phyloP scores from a whole-genome alignment of 352 stramenopile species.

The Globisporangium spinosum region DNA sequence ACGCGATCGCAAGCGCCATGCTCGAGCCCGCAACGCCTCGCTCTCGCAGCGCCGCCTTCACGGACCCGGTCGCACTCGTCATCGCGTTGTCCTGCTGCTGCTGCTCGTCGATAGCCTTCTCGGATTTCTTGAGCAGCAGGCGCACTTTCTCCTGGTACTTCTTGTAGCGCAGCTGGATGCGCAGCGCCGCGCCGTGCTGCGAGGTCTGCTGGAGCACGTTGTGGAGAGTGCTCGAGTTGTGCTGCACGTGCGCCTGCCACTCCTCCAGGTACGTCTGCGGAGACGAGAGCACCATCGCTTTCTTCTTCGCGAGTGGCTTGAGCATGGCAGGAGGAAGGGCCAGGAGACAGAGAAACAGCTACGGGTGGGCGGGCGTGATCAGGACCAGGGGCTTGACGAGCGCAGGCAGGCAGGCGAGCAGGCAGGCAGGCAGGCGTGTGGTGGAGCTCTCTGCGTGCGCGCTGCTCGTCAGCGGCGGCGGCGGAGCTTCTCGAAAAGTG shows the following conservation, averaged over 20 bases:
- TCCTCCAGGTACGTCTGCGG: slow-evolving; percentile 36
- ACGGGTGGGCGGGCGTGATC: background rate
- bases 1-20: slow-evolving; percentile 54
- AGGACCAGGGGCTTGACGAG: background rate
- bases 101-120: slow-evolving; percentile 32
- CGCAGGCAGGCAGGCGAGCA: background rate
- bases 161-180: slow-evolving; percentile 73
- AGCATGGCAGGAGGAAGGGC: slow-evolving; percentile 21
- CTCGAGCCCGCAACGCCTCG: slow-evolving; percentile 46
- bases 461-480: background rate
- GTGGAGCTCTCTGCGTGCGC: background rate
- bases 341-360: background rate
- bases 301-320: slow-evolving; percentile 41
- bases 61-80: slow-evolving; percentile 18
- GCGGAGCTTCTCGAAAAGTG: background rate
- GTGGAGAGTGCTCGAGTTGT: slow-evolving; percentile 17
- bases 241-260: slow-evolving; percentile 36
- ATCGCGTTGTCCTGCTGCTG: slow-evolving; percentile 20
- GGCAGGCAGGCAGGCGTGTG: too few relatives aligned
- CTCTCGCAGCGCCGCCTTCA: slow-evolving; percentile 28
- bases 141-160: slow-evolving; percentile 70
- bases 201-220: slow-evolving; percentile 36
- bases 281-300: slow-evolving; percentile 35
- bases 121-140: slow-evolving; percentile 49
- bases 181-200: slow-evolving; percentile 39